Percentiles rank a stretch among this genome's conserved stretches.
These are phyloP conservation scores for Raddia distichophylla DNA, from an alignment of 176 grass and related monocot species.

Conservation along the genomic window DNA sequence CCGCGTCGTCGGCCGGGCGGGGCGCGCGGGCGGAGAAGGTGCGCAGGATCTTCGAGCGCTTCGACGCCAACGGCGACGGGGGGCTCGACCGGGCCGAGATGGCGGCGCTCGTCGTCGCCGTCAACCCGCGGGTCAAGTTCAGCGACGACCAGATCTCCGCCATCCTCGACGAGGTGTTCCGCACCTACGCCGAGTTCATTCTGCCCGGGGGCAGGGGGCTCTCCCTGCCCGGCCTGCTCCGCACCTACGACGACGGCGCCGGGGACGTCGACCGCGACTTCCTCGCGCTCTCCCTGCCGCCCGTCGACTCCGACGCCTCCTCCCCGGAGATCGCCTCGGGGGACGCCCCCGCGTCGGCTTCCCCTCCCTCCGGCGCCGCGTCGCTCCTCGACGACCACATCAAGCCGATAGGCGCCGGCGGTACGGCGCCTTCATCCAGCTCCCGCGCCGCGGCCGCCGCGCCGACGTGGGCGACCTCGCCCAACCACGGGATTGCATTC, in stretches of 20 bases:
- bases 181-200: constrained; percentile 89
- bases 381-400: constrained; percentile 71
- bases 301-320: constrained; percentile 52
- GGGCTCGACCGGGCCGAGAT: constrained; percentile 88
- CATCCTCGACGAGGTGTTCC: constrained; percentile 97
- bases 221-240: constrained; percentile 75
- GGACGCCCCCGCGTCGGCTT: background rate
- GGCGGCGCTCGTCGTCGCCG: constrained; percentile 79
- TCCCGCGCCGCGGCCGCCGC: constrained; percentile 39
- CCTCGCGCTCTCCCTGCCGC: constrained; percentile 63
- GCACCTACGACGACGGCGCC: constrained; percentile 89
- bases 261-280: constrained; percentile 98
- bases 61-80: constrained; percentile 82
- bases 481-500: constrained; percentile 77
- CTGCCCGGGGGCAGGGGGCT: constrained; percentile 51
- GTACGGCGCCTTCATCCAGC: constrained; percentile 36
- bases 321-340: constrained; percentile 42
- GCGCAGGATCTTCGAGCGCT: constrained; percentile 84
- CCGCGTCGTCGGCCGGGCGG: constrained; percentile 54
- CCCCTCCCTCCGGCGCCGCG: constrained; percentile 11
- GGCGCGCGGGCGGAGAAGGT: constrained; percentile 76
- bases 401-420: constrained; percentile 38
- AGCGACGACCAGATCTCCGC: constrained; percentile 85
- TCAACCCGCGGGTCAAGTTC: constrained; percentile 86
- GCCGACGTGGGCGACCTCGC: constrained; percentile 70